Evolutionary conservation across 2,329 filamentous ascomycete species (phyloP).

Genomic region (Leptodontidium sp.): DNA sequence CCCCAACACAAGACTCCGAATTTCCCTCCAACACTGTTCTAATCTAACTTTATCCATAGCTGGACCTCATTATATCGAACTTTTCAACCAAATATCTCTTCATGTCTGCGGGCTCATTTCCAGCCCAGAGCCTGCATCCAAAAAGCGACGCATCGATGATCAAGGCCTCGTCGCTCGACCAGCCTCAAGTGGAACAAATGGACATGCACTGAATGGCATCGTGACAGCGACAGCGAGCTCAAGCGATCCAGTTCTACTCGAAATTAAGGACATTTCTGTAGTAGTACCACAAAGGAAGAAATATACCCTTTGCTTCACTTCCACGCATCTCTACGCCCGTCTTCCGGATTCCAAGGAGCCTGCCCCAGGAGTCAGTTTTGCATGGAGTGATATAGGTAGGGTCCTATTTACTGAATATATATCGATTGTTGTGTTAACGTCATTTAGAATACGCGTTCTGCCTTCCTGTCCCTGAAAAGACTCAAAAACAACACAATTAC

Average conservation of each 20-base stretch:
- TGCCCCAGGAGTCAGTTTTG: conserved; percentile 62
- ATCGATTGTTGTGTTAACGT: conserved; percentile 1
- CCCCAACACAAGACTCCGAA: conserved; percentile 2
- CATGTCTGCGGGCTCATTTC: conserved; percentile 39
- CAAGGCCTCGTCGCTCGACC: conserved; percentile 36
- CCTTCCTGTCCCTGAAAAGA: conserved; percentile 70
- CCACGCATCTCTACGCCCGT: conserved; percentile 65
- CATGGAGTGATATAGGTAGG: conserved; percentile 69
- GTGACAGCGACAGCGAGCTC: conserved; percentile 41
- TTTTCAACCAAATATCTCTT: conserved; percentile 48
- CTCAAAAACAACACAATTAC: conserved; percentile 72
- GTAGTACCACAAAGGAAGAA: conserved; percentile 74
- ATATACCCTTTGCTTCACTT: conserved; percentile 69
- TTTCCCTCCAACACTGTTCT: background rate
- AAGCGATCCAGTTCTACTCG: conserved; percentile 62
- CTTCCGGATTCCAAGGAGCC: conserved; percentile 60
- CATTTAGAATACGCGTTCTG: conserved; percentile 66
- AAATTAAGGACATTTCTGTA: conserved; percentile 72
- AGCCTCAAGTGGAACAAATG: conserved; percentile 35
- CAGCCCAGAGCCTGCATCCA: conserved; percentile 41
- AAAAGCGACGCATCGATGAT: conserved; percentile 46
- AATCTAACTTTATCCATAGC: conserved; percentile 30
- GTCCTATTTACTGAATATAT: background rate
- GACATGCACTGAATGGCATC: conserved; percentile 7
- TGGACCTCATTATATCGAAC: conserved; percentile 44